Percentiles rank a stretch among this genome's conserved stretches.
Conservation (phyloP, 2,329 filamentous ascomycete species). For the Lasiodiplodia gonubiensis region DNA sequence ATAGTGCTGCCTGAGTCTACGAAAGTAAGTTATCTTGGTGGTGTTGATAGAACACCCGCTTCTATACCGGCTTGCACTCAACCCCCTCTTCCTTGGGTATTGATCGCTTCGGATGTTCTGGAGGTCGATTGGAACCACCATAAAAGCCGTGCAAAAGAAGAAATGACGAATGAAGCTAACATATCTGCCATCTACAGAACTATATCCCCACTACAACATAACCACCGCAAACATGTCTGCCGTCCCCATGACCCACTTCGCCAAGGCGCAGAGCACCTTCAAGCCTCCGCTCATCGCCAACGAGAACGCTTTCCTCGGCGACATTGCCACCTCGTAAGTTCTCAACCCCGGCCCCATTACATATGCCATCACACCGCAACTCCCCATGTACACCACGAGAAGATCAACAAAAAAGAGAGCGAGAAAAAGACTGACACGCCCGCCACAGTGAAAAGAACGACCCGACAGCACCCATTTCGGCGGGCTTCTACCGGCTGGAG, state of each 20-base stretch:
- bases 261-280: conserved; percentile 64
- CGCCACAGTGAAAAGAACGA: conserved; percentile 57
- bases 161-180: background rate
- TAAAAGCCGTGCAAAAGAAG: background rate
- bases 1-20: too few species aligned
- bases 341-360: background rate
- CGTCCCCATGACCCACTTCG: conserved; percentile 57
- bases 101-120: too few species aligned
- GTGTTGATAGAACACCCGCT: too few species aligned
- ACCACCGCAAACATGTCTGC: conserved; percentile 31
- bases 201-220: background rate
- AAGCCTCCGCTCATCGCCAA: conserved; percentile 70
- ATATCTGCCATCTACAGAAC: conserved; percentile 8
- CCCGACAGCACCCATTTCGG: conserved; percentile 64
- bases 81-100: too few species aligned
- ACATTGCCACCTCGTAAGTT: conserved; percentile 61
- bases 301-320: conserved; percentile 71
- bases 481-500: conserved; percentile 70
- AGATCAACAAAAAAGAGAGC: too few species aligned
- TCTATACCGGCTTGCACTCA: too few species aligned
- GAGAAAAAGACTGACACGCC: too few species aligned
- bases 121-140: background rate
- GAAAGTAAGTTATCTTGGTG: too few species aligned
- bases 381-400: too few species aligned
- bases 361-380: too few species aligned